Conservation (phyloP, 2,329 filamentous ascomycete genomes). For the Fusarium agapanthi region DNA sequence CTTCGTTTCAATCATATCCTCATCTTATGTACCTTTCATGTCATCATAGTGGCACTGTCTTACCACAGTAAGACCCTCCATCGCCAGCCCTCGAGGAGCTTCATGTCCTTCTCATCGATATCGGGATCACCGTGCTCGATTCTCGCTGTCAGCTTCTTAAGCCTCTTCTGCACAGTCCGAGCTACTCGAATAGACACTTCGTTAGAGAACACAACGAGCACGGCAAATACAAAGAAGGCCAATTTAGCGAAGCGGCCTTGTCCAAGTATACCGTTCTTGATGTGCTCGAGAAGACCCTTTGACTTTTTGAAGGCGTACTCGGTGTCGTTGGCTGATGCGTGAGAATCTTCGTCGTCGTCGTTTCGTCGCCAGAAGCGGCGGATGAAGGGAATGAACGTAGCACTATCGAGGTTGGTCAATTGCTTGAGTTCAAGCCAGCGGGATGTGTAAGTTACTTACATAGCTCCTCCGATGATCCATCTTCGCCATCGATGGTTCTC, state of each 20-base stretch:
- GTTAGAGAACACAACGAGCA: slow-evolving; percentile 67
- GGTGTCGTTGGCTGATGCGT: slow-evolving; percentile 58
- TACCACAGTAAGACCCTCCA: slow-evolving; percentile 64
- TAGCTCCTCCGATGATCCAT: slow-evolving; percentile 60
- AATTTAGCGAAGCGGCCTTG: slow-evolving; percentile 58
- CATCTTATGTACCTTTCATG: slow-evolving; percentile 34
- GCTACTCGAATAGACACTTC: slow-evolving; percentile 66
- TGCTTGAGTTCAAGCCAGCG: background rate
- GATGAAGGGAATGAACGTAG: slow-evolving; percentile 61
- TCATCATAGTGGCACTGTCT: background rate
- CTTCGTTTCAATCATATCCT: slow-evolving; percentile 46
- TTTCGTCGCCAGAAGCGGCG: slow-evolving; percentile 60
- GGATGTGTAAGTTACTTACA: slow-evolving; percentile 50
- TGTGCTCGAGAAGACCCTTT: slow-evolving; percentile 59
- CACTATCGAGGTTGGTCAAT: slow-evolving; percentile 46
- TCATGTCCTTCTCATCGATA: slow-evolving; percentile 59
- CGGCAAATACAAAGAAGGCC: slow-evolving; percentile 64
- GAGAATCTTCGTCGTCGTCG: slow-evolving; percentile 49
- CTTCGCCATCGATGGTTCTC: slow-evolving; percentile 62
- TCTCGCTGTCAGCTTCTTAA: slow-evolving; percentile 58
- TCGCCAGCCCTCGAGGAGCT: slow-evolving; percentile 62
- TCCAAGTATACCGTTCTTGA: slow-evolving; percentile 56
- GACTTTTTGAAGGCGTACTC: slow-evolving; percentile 66
- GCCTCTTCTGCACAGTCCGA: slow-evolving; percentile 58
- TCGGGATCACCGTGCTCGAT: slow-evolving; percentile 58